Evolutionary conservation across 345 rosid species (phyloP), one percentile per base, ranked within the genome.

Genomic region (Geranium brycei): DNA sequence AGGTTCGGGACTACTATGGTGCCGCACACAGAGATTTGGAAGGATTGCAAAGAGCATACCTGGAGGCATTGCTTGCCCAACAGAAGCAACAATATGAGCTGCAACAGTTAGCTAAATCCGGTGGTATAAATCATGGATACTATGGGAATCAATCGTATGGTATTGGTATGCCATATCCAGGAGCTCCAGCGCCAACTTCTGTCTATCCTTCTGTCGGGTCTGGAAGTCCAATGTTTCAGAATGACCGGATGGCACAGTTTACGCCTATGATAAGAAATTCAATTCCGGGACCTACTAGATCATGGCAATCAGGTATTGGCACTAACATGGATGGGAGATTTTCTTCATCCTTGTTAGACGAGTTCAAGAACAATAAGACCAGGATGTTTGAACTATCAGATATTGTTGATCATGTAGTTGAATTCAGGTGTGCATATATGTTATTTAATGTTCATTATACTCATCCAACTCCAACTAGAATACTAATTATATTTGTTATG

Each of bases 331-430:
- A 83, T 65, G 85, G 76, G 67, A 83, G 78, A 73, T 74, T 66
- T 30, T 17, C 59, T 3, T 72, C 83, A 51, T 83, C 97, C 66
- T 81, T 88, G 66, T 61, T 93, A 60, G 97, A 90, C 60, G 97
- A 83, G 74, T 87, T 90, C 66, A 93, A 93, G 87, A 85, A 76
- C 79, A 87, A 78, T 78, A 90, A 90, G 79, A 72, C 82, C 58
- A 78, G 82, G 73, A 76, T 87, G 65, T 85, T 86, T 68, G 91
- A 92, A 71, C 83, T 89, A 62, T 77, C 84, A 58, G 93, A 87
- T 61, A 83, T 92, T 59, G 66, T 75, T 72, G 88, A 74, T 31
- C 93, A 87, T 69, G 86, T 89, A 69, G 88, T 89, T 64, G 91
- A 90, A 74, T 90, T 93, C 88, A 90, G 99, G 99, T 90, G 68